Base-by-base conservation (phyloP, 2,329 filamentous ascomycete species). In the Teratosphaeria viscida region DNA sequence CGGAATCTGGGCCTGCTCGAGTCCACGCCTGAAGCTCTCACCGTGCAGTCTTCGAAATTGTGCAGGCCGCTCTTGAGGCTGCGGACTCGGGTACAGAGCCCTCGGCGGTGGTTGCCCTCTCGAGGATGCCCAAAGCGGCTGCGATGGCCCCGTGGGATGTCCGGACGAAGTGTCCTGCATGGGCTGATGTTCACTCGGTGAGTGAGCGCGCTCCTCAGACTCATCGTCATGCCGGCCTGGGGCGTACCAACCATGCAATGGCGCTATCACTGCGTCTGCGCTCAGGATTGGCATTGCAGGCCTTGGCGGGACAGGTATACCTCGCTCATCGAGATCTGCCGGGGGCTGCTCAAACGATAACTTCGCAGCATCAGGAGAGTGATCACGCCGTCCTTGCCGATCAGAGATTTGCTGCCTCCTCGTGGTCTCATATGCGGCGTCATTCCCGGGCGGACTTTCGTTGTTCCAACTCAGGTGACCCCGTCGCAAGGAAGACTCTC, bases 211-310 rank as follows among this genome's bases (percentile, higher is more conserved):
- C 37, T n/a, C 37, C 14, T n/a, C 37, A n/a, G 16, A n/a, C 16
- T 49, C 43, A 23, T 49, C 43, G 8, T 49, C n/a, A 49, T 49
- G 16, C 43, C 11, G 43, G 8, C 39, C 32, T 49, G 65, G 62
- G 19, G 60, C 66, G 57, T 67, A 66, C 65, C 64, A 68, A 3
- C 64, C 66, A n/a, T 65, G 62, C 6, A 63, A 62, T 35, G 65
- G 65, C 7, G 63, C 58, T 26, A 54, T 54, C 2, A 37, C 49
- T 32, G 53, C 39, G 11, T 19, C 53, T 7, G 23, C 39, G 5
- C 57, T 26, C n/a, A 34, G 43, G 4, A 2, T 12, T 32, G 12
- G 23, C 26, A 27, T 52, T 16, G 8, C 23, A 23, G n/a, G 8
- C 32, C 23, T 26, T 26, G 56, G 56, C n/a, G 34, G 34, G 14